Base-by-base conservation (phyloP, 768 basidiomycete genomes). In the Candolleomyces efflorescens region DNA sequence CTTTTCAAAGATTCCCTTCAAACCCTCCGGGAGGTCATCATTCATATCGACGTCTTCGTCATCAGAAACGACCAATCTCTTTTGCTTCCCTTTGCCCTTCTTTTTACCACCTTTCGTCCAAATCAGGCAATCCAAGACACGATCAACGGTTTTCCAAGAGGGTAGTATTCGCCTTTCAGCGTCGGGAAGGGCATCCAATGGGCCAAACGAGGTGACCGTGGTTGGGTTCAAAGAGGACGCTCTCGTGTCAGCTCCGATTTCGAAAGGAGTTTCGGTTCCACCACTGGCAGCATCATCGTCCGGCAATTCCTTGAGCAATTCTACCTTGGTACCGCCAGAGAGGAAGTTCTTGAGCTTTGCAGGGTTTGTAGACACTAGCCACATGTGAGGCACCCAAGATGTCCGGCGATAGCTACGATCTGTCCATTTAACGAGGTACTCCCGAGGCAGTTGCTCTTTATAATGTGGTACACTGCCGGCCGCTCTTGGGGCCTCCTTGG, bases 341-440 rank as follows among this genome's bases (percentile, higher is more conserved):
- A 95, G 74, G 72, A 96, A 98, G 67, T 90, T 82, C 62, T 87
- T 89, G 58, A 97, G 73, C 66, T 87, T 91, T 11, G 70, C 66
- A n/a, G 72, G 67, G 53, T 83, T 76, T n/a, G 82, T 85, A 10
- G 87, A 82, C 27, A 85, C 75, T 1, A 97, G 76, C 93, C 93
- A 98, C 77, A 89, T 85, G 64, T 98, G 94, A 27, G 93, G 89
- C 1, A 97, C 93, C 94, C 94, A 98, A 68, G 89, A 81, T 11
- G 82, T 74, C 44, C 88, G 82, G 54, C 89, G 77, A 69, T 90
- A 98, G 62, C 93, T 91, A 46, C 88, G 75, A 41, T 79, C 84
- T 9, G 71, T 70, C 93, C 94, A 98, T 69, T 98, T 98, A 55
- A 98, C 84, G 12, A 98, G 83, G 68, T 98, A 98, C 70, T 96